Conservation (phyloP, 768 basidiomycete species). For the Lanmaoa pseudosensibilis region DNA sequence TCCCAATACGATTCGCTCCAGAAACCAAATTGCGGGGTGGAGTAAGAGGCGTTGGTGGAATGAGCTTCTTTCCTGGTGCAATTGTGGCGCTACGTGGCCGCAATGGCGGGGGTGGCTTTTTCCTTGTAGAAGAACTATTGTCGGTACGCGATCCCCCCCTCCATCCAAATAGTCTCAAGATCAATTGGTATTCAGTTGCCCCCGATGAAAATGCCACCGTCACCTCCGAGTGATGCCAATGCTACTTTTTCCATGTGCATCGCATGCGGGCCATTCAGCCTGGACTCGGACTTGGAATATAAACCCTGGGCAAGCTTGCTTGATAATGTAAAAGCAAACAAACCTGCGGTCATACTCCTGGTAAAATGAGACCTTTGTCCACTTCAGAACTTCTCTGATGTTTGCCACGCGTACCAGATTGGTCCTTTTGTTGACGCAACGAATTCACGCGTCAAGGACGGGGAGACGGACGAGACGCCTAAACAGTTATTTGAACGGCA, state of each 20-base stretch:
- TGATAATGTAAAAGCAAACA: slow-evolving; percentile 54
- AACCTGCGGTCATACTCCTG: slow-evolving; percentile 77
- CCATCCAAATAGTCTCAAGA: neutral
- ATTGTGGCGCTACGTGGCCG: slow-evolving; percentile 83
- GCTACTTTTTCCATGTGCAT: slow-evolving; percentile 63
- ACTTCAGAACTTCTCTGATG: neutral
- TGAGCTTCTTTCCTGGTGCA: slow-evolving; percentile 86
- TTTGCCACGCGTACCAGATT: slow-evolving; percentile 46
- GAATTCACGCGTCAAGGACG: slow-evolving; percentile 73
- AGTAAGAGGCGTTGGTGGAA: slow-evolving; percentile 56
- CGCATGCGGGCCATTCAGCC: slow-evolving; percentile 85
- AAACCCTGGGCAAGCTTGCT: slow-evolving; percentile 68
- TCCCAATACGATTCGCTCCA: slow-evolving; percentile 71
- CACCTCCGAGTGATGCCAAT: slow-evolving; percentile 35
- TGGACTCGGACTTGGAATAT: slow-evolving; percentile 74
- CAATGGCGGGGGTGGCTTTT: slow-evolving; percentile 90
- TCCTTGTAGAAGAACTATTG: slow-evolving; percentile 79
- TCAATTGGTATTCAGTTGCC: slow-evolving; percentile 51
- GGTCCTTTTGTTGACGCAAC: slow-evolving; percentile 88
- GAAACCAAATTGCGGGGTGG: slow-evolving; percentile 66
- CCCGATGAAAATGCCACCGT: slow-evolving; percentile 49
- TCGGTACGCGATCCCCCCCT: slow-evolving; percentile 51
- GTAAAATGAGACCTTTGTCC: slow-evolving; percentile 41
- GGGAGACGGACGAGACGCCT: slow-evolving; percentile 68
- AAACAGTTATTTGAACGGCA: slow-evolving; percentile 65